Base-by-base conservation (phyloP, 2,329 filamentous ascomycete genomes). In the Sphaerostilbella broomeana region DNA sequence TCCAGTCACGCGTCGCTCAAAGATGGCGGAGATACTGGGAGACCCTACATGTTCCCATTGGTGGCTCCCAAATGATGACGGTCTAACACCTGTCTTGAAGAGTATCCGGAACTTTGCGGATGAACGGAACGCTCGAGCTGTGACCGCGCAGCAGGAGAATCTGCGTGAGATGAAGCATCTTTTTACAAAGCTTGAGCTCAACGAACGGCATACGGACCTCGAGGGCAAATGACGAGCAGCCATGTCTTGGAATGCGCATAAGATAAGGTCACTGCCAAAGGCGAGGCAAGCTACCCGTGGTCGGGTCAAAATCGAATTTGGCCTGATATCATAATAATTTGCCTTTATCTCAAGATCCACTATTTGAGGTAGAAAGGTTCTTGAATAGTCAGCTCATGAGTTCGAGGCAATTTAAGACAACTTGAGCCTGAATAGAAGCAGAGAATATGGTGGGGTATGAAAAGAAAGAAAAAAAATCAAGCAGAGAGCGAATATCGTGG, bases 31-130 rank as follows among this genome's bases (percentile, higher is more conserved):
- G 32, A 60, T 86, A 17, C 95, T 92, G 71, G 69, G 75, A 44
- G 75, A 86, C 29, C 73, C 77, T 11, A 78, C 81, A 15, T 78
- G 88, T 38, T 76, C 77, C 30, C 72, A 81, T 42, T 95, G 88
- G 86, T 98, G 92, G 92, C 73, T 95, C 3, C 86, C 88, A 3
- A 75, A 92, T 57, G 77, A 86, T 46, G 84, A 90, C 64, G 79
- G 77, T 2, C 84, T 84, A 52, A 81, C 77, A 9, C 75, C 77
- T 1, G 76, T 94, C 28, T 71, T 95, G 38, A 81, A 80, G 36
- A 82, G 76, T 38, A 80, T 95, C 45, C 82, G 89, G 15, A 75
- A 78, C 28, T 89, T 95, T 61, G 86, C 88, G 19, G 80, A 86
- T 51, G 86, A 92, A 48, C 77, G 86, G 33, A 84, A 78, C 44